Evolutionary conservation across 441 rosid genomes (phyloP), one percentile per base, ranked within the genome.

Genomic region (Euphorbia corollata): DNA sequence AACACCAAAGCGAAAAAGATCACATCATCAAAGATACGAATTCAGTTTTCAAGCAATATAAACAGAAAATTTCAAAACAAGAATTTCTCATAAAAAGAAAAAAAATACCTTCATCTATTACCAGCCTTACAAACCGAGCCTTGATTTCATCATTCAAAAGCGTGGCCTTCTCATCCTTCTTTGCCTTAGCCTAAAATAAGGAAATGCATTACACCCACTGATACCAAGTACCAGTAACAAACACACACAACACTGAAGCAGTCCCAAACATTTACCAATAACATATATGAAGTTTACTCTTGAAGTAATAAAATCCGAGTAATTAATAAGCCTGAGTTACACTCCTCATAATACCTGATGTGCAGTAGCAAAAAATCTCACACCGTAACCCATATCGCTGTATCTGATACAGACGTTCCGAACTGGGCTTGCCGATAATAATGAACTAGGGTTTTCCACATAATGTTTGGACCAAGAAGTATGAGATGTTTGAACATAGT

Each of bases 361-460:
- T 18, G 83, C 78, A 23, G 82, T 75, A 57, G 90, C 84, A 47
- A 75, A 87, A 72, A 64, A 79, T 72, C 93, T 84, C 64, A 68
- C 82, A 71, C 71, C 80, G 50, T 38, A 53, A 71, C 68, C 66
- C 55, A 78, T 77, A 61, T 50, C 77, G 27, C 64, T 3, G 38
- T 77, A 72, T 60, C 32, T 78, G 55, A 56, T 63, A 22, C 57
- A 64, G 15, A 71, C 59, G 55, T 64, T 75, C 63, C 75, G 65
- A 73, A 60, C 15, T 2, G 79, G 83, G 32, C 69, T 80, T 36
- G 69, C 74, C 23, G 65, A 68, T 15, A 63, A 51, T 61, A 41
- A 53, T 18, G 68, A 23, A 50, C 70, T 74, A 47, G 85, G 53
- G 67, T 68, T 45, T 16, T 67, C 64, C 56, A 73, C 11, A 39